A percentile compares a stretch with the other conserved stretches of the same genome.
phyloP scores from a whole-genome alignment of 1,284 basidiomycete species.

The Mycena citricolor region DNA sequence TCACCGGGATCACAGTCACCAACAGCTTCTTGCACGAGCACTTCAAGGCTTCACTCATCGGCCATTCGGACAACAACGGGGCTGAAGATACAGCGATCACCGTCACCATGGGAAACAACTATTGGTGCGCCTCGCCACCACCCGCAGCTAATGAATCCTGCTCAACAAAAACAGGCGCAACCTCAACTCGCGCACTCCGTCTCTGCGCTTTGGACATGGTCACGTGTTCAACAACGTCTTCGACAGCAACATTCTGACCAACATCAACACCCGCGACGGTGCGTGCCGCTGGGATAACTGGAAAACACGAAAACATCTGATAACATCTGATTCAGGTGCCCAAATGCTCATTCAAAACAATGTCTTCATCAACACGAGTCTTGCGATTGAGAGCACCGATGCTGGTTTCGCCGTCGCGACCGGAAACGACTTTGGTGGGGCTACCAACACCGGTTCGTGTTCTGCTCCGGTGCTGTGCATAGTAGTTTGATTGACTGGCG shows the following conservation, averaged over 20 bases:
- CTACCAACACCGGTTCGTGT: constrained; percentile 12
- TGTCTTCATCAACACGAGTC: constrained; percentile 34
- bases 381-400: constrained; percentile 8
- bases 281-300: constrained; percentile 6
- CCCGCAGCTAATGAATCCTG: not conserved
- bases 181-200: constrained; percentile 40
- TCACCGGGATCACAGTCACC: constrained; percentile 40
- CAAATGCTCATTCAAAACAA: constrained; percentile 48
- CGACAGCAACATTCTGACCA: constrained; percentile 35
- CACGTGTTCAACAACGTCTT: constrained; percentile 45
- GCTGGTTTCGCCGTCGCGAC: constrained; percentile 13
- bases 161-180: constrained; percentile 14
- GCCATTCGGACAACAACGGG: constrained; percentile 43
- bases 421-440: constrained; percentile 14
- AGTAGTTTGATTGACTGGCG: constrained; percentile 1
- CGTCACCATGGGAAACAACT: constrained; percentile 1
- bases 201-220: constrained; percentile 41
- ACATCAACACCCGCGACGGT: constrained; percentile 49
- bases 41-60: constrained; percentile 42
- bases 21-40: constrained; percentile 40
- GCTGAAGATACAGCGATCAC: constrained; percentile 28
- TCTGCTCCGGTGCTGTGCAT: no score
- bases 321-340: constrained; percentile 30
- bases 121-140: not conserved
- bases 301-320: not conserved